Base-by-base conservation (phyloP, 352 stramenopile species). In the Phytophthora cactorum region DNA sequence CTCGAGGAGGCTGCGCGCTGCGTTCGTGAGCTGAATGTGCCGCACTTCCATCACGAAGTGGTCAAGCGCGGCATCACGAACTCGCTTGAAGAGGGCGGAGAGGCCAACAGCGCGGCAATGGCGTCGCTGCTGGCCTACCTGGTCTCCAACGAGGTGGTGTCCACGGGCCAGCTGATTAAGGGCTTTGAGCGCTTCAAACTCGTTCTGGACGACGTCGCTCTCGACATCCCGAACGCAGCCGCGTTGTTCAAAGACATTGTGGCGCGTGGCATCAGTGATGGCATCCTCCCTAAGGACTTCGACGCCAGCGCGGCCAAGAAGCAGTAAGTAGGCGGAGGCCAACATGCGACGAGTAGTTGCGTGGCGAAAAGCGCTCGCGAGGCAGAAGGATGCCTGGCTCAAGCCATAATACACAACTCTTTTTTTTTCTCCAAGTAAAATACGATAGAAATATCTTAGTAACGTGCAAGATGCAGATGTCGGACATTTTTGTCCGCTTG, bases 31-130 rank as follows among this genome's bases (percentile, higher is more conserved):
- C 81, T 99, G 5, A 97, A 98, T 66, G 91, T 97, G 10, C 76
- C 84, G 47, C 90, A 98, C 53, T 99, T 99, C 74, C 96, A 99
- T 75, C 97, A 99, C 74, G 97, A 99, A 72, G 90, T 99, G 7
- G 89, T 95, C 56, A 96, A 96, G 74, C 87, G 87, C 50, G 89
- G 72, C 49, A 83, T 88, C 61, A 86, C 70, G 27, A 88, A 88
- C 53, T 72, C 79, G 58, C 68, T 89, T 15, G 80, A 79, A 44
- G 72, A 89, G 52, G 78, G 78, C 10, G 78, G 80, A 28, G 76
- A 79, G 31, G 76, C 71, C 28, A 82, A 76, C 52, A 74, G 74
- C 36, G 72, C 68, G 6, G 79, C 79, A 12, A 93, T 95, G 74
- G 84, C 81, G 50, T 95, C 87, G 60, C 75, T 92, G 44, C 73